Base-by-base conservation (phyloP, 2,329 filamentous ascomycete genomes). In the Magnaporthiopsis rhizophila region DNA sequence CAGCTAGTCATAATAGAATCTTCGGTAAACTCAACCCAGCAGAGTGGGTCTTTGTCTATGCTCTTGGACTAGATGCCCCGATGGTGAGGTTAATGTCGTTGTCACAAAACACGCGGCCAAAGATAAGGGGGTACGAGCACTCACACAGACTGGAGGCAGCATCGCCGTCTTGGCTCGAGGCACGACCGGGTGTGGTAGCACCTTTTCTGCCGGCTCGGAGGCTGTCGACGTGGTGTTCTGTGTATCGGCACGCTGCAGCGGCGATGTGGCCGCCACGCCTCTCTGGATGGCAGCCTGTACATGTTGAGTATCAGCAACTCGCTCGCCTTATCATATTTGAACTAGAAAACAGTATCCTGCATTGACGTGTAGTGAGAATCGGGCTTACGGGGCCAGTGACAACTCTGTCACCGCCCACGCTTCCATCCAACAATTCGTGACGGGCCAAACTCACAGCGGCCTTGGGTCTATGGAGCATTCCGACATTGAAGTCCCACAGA, bases 401-500 rank as follows among this genome's bases (percentile, higher is more conserved):
- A 36, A 36, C 34, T 36, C 11, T 21, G 15, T 15, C 15, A 50
- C 59, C 32, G 24, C 59, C 30, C 59, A 61, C 11, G 34, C 38
- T 32, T 45, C 11, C 18, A 50, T 18, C 32, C 34, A 26, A 28
- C 24, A 45, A 36, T 9, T 24, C 60, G 59, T 62, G 53, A 60
- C 62, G 59, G 64, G 56, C 56, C 3, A 59, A 30, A 84, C 89
- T 72, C 79, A 92, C 90, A 38, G 70, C 71, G 69, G 86, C 89
- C 77, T 94, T 94, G 26, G 95, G 94, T 66, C 93, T 85, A 75
- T 96, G 91, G 70, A 99, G 82, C 94, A 98, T 98, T 70, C 92
- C 92, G 58, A 97, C 92, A 69, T 89, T 97, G 74, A 99, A 99
- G 78, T 99, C 95, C 95, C 95, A 99, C 15, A 99, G 80, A 65